phyloP scores from a whole-genome alignment of 768 basidiomycete species.

The Trametopsis cervina region DNA sequence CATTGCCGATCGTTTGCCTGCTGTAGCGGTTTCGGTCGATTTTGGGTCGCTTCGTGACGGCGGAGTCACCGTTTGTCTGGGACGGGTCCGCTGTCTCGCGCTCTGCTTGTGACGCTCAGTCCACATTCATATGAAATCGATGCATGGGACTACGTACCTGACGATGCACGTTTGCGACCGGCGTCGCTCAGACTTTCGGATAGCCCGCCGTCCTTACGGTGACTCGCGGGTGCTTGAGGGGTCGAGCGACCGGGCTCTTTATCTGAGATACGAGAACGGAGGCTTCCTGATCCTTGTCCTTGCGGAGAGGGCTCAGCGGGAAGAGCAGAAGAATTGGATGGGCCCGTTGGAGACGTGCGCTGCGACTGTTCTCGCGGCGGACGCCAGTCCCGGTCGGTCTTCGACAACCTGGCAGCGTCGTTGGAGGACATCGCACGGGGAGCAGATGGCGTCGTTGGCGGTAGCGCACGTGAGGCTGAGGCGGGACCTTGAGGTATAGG shows the following conservation, averaged over 20 bases:
- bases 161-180: constrained; percentile 57
- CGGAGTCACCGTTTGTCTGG: constrained; percentile 32
- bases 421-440: constrained; percentile 63
- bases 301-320: constrained; percentile 3
- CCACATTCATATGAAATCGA: too few relatives aligned
- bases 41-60: constrained; percentile 53
- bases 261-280: constrained; percentile 56
- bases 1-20: background rate
- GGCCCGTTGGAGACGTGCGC: constrained; percentile 9
- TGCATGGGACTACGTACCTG: constrained; percentile 56
- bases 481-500: constrained; percentile 46
- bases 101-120: too few relatives aligned
- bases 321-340: constrained; percentile 5
- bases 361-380: constrained; percentile 14
- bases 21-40: constrained; percentile 54
- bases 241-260: constrained; percentile 39
- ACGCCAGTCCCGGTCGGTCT: constrained; percentile 46
- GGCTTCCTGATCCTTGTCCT: constrained; percentile 23
- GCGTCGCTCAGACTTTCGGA: constrained; percentile 44
- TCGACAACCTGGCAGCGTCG: constrained; percentile 35
- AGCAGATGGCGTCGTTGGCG: constrained; percentile 57
- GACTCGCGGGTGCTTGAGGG: constrained; percentile 35
- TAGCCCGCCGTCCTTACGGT: constrained; percentile 31
- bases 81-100: constrained; percentile 43
- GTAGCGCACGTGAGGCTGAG: constrained; percentile 32